These are phyloP conservation scores for Fagopyrum tataricum DNA, from an alignment of 148 eudicot genomes.

Conservation along the genomic window DNA sequence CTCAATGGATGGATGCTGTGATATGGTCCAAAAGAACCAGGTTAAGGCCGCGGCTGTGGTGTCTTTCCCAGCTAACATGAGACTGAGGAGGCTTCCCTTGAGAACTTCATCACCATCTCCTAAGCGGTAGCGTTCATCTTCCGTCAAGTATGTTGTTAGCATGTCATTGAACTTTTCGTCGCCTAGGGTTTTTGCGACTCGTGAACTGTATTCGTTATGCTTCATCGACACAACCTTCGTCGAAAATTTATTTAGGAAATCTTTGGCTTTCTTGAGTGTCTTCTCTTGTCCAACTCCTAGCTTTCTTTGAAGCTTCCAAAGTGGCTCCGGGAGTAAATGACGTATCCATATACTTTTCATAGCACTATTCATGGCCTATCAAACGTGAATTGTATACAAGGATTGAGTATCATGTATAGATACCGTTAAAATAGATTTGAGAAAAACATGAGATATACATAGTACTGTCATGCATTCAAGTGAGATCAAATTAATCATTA, in stretches of 20 bases:
- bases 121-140: background rate
- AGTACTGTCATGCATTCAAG: no score
- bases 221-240: conserved; percentile 10
- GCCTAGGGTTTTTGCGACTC: background rate
- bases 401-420: no score
- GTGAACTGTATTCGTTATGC: background rate
- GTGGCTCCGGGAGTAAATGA: conserved; percentile 23
- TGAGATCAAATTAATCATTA: no score
- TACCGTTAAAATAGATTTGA: rapidly evolving
- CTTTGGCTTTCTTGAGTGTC: conserved; percentile 17
- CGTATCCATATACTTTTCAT: conserved; percentile 20
- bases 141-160: conserved; percentile 15
- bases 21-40: conserved; percentile 26
- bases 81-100: conserved; percentile 16
- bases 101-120: conserved; percentile 3
- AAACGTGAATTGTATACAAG: background rate
- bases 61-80: conserved; percentile 24
- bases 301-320: conserved; percentile 28
- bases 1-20: conserved; percentile 11
- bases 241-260: background rate
- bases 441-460: no score
- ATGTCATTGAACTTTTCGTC: conserved; percentile 7
- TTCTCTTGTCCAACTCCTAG: conserved; percentile 25
- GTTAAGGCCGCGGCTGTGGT: conserved; percentile 19
- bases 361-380: conserved; percentile 15